Evolutionary conservation across 192 early-diverging fungal species (phyloP).

Genomic region (Spinellus fusiger): DNA sequence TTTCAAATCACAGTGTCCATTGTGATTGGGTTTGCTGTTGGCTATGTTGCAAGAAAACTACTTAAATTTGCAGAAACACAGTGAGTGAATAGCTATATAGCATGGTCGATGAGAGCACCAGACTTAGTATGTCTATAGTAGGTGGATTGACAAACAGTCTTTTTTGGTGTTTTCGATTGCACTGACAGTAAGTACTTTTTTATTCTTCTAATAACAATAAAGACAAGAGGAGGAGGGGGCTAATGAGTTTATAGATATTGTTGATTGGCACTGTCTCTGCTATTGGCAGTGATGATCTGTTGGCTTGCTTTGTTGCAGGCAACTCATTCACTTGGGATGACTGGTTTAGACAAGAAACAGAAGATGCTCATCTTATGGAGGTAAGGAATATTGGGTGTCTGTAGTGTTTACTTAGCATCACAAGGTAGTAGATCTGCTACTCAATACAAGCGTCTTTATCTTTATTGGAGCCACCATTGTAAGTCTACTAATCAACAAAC

Average conservation of each 20-base stretch:
- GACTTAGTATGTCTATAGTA: slow-evolving; percentile 6
- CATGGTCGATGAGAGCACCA: no score
- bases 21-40: slow-evolving; percentile 66
- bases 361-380: slow-evolving; percentile 74
- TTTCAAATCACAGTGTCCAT: slow-evolving; percentile 75
- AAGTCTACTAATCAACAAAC: no score
- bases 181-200: slow-evolving; percentile 43
- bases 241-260: slow-evolving; percentile 27
- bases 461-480: slow-evolving; percentile 70
- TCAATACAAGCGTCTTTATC: slow-evolving; percentile 82
- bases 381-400: slow-evolving; percentile 23
- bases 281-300: slow-evolving; percentile 63
- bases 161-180: slow-evolving; percentile 80
- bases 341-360: slow-evolving; percentile 80
- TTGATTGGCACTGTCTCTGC: slow-evolving; percentile 64
- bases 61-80: slow-evolving; percentile 56
- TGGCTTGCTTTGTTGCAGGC: slow-evolving; percentile 71
- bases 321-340: slow-evolving; percentile 83
- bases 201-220: background rate
- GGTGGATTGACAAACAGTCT: slow-evolving; percentile 82
- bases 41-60: slow-evolving; percentile 55
- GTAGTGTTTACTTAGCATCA: no score
- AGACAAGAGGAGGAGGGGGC: no score
- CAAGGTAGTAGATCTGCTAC: slow-evolving; percentile 59
- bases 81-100: background rate